phyloP scores from a whole-genome alignment of 202 grass and related monocot genomes.

The Sporobolus alterniflorus region DNA sequence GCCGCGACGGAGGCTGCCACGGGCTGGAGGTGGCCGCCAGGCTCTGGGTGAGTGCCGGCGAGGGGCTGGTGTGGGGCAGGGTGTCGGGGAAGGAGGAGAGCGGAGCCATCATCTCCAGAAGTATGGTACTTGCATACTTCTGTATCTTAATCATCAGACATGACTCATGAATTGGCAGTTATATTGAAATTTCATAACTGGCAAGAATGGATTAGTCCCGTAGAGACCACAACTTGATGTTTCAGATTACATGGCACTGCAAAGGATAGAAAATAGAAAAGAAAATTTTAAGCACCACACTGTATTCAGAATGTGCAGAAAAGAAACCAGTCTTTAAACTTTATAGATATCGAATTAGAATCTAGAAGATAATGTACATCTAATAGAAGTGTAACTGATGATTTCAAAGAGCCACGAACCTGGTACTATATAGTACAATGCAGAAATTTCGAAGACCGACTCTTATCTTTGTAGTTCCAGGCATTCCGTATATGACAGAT shows the following conservation, averaged over 20 bases:
- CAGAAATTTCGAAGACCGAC: not conserved
- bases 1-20: too few relatives aligned
- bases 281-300: not conserved
- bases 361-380: not conserved
- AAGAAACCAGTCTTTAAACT: not conserved
- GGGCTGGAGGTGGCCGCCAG: too few relatives aligned
- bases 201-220: not conserved
- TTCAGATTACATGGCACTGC: not conserved
- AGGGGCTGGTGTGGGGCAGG: too few relatives aligned
- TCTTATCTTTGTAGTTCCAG: not conserved
- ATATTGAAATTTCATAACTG: not conserved
- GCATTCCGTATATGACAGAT: constrained; percentile 3
- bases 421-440: not conserved
- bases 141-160: too few relatives aligned
- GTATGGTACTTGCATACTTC: too few relatives aligned
- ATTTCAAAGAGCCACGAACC: not conserved
- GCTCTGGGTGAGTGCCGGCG: too few relatives aligned
- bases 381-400: not conserved
- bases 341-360: not conserved
- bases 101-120: too few relatives aligned
- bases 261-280: not conserved
- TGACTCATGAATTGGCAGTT: not conserved
- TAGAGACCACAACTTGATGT: not conserved
- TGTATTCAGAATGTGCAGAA: not conserved
- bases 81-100: too few relatives aligned